A percentile compares a stretch with the other conserved stretches of the same genome.
Evolutionary conservation across 805 yeast genomes (phyloP).

Genomic region (Wickerhamomyces bisporus): DNA sequence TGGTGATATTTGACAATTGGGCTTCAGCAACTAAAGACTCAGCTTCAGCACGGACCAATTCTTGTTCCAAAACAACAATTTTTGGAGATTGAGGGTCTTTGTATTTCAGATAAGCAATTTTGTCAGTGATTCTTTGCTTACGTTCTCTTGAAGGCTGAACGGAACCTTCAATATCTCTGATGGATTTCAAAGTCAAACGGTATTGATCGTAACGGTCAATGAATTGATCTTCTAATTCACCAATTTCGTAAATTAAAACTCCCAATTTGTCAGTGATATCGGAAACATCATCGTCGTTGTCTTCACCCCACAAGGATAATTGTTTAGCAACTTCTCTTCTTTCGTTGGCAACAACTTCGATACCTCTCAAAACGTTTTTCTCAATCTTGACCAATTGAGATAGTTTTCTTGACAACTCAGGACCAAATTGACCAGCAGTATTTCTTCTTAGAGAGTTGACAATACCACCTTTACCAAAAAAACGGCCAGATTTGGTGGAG

Average conservation of each 20-base stretch:
- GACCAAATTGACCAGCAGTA: slow-evolving; percentile 76
- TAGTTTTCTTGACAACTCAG: slow-evolving; percentile 71
- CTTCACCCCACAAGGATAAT: slow-evolving; percentile 82
- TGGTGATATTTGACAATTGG: slow-evolving; percentile 80
- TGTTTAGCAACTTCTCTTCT: slow-evolving; percentile 80
- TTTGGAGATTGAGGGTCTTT: slow-evolving; percentile 81
- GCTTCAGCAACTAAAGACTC: slow-evolving; percentile 90
- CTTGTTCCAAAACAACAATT: slow-evolving; percentile 78
- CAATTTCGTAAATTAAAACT: slow-evolving; percentile 74
- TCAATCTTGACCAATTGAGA: slow-evolving; percentile 75
- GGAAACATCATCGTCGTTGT: slow-evolving; percentile 77
- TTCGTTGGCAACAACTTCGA: slow-evolving; percentile 73
- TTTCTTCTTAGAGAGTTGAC: slow-evolving; percentile 59
- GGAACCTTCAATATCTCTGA: slow-evolving; percentile 80
- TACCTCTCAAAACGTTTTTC: slow-evolving; percentile 73
- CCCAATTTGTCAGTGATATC: slow-evolving; percentile 87
- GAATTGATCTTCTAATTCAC: slow-evolving; percentile 83
- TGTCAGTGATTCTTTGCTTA: slow-evolving; percentile 79
- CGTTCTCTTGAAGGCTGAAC: slow-evolving; percentile 87
- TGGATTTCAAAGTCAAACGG: slow-evolving; percentile 74
- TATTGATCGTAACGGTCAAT: slow-evolving; percentile 83
- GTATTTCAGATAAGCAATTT: slow-evolving; percentile 78
- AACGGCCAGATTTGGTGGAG: slow-evolving; percentile 74
- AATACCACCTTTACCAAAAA: slow-evolving; percentile 77
- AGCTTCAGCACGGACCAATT: slow-evolving; percentile 87